These are phyloP conservation scores for Yamadazyma jaroonii DNA, from an alignment of 1,139 yeast species.

Conservation along the genomic window DNA sequence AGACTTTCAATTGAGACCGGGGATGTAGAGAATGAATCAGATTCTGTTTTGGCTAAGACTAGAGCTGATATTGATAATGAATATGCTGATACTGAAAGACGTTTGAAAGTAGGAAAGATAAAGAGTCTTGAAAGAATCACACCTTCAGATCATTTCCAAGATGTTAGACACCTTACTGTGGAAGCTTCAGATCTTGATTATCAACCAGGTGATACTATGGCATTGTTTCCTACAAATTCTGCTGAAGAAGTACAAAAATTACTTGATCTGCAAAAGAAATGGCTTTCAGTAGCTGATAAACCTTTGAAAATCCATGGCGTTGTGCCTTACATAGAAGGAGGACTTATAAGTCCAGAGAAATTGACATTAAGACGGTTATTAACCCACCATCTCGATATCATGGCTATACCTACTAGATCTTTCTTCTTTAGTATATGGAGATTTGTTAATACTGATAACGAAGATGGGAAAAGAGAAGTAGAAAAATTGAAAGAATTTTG, in stretches of 20 bases:
- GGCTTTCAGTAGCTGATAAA: constrained; percentile 68
- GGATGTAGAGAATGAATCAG: constrained; percentile 11
- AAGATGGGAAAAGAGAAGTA: constrained; percentile 55
- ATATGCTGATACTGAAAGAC: constrained; percentile 2
- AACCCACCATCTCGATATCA: constrained; percentile 76
- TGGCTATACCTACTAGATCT: constrained; percentile 78
- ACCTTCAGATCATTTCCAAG: constrained; percentile 76
- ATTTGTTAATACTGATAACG: constrained; percentile 57
- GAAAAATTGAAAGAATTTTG: constrained; percentile 78
- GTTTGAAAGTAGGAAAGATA: constrained; percentile 40
- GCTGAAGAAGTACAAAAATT: constrained; percentile 61
- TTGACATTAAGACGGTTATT: constrained; percentile 69
- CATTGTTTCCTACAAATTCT: constrained; percentile 73
- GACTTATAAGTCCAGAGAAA: constrained; percentile 45
- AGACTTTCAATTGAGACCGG: constrained; percentile 22
- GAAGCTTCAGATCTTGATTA: constrained; percentile 32
- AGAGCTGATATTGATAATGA: constrained; percentile 4
- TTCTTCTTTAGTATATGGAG: constrained; percentile 72
- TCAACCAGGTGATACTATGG: constrained; percentile 77
- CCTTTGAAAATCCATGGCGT: constrained; percentile 36
- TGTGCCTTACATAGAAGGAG: constrained; percentile 49
- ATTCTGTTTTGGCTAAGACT: constrained; percentile 5
- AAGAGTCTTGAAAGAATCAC: constrained; percentile 60
- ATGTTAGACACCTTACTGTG: constrained; percentile 67
- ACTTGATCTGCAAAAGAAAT: constrained; percentile 62